Percentiles rank a stretch among this genome's conserved stretches.
phyloP scores from a whole-genome alignment of 768 basidiomycete species.

The Tulasnella calospora region DNA sequence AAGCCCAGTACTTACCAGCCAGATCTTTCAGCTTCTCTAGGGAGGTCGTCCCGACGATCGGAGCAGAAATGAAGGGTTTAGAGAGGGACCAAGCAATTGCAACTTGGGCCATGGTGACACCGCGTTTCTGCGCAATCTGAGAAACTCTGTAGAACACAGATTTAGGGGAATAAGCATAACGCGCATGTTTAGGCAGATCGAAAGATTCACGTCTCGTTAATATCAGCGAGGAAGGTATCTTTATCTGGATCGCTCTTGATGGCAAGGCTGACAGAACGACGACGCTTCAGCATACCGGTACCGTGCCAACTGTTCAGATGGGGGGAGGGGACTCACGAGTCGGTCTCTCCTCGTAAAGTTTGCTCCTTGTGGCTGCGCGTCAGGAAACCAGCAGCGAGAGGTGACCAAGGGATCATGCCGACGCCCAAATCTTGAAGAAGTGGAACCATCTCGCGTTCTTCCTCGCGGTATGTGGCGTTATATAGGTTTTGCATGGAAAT shows the following conservation, averaged over 20 bases:
- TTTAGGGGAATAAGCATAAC: not conserved
- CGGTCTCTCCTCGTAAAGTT: conserved; percentile 16
- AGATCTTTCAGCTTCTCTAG: conserved; percentile 9
- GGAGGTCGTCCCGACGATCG: conserved; percentile 13
- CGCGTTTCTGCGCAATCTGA: not conserved
- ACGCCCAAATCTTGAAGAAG: conserved; percentile 28
- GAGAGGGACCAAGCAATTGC: conserved; percentile 16
- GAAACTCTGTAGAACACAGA: not conserved
- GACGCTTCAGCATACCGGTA: not conserved
- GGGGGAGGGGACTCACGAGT: not conserved
- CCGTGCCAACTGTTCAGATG: not conserved
- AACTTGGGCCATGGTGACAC: conserved; percentile 18
- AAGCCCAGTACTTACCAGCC: not conserved
- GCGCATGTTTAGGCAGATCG: not conserved
- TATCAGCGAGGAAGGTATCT: not conserved
- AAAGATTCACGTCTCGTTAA: not conserved
- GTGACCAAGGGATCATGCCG: conserved; percentile 34
- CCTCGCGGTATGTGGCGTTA: conserved; percentile 16
- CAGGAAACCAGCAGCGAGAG: conserved; percentile 31
- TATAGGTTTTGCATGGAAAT: conserved; percentile 20
- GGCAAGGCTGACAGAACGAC: not conserved
- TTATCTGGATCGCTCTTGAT: not conserved
- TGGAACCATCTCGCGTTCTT: conserved; percentile 21
- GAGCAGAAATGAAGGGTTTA: conserved; percentile 5
- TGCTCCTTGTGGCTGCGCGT: conserved; percentile 14